Percentiles rank a stretch among this genome's conserved stretches.
These are phyloP conservation scores for Clitoria ternatea DNA, from an alignment of 306 rosid species.

Conservation along the genomic window DNA sequence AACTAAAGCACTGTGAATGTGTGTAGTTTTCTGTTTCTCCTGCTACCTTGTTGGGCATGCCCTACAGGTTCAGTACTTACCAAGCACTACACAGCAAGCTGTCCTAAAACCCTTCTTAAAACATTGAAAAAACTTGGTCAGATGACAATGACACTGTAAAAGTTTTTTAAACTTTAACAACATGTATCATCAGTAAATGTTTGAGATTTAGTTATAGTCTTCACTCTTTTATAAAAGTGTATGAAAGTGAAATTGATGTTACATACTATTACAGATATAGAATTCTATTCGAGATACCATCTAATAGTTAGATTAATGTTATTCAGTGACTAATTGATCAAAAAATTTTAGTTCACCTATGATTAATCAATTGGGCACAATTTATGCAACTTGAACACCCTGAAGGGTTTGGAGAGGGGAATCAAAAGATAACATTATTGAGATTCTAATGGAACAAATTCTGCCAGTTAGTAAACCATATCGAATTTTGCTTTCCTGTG, in stretches of 20 bases:
- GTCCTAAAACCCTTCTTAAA: conserved; percentile 15
- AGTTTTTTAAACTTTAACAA: too few relatives aligned
- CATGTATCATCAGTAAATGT: too few relatives aligned
- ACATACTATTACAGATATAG: too few relatives aligned
- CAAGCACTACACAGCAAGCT: conserved; percentile 22
- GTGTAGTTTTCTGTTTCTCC: conserved; percentile 19
- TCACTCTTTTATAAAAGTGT: too few relatives aligned
- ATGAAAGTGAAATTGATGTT: too few relatives aligned
- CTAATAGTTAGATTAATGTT: too few relatives aligned
- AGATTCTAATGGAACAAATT: conserved; percentile 56
- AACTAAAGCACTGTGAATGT: conserved; percentile 26
- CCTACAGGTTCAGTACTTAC: conserved; percentile 27
- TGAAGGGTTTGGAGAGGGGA: conserved; percentile 25
- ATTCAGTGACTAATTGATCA: too few relatives aligned
- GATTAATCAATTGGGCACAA: too few relatives aligned
- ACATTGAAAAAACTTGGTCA: conserved; percentile 14
- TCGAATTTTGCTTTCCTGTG: conserved; percentile 45
- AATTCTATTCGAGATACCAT: too few relatives aligned
- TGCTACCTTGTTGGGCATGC: conserved; percentile 44
- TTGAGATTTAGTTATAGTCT: too few relatives aligned
- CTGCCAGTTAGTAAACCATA: conserved; percentile 42
- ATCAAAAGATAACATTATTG: conserved; percentile 28
- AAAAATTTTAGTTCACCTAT: too few relatives aligned
- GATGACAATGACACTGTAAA: too few relatives aligned
- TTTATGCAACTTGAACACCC: conserved; percentile 21